phyloP scores from a whole-genome alignment of 2,329 filamentous ascomycete genomes.

The Microsporum audouinii region DNA sequence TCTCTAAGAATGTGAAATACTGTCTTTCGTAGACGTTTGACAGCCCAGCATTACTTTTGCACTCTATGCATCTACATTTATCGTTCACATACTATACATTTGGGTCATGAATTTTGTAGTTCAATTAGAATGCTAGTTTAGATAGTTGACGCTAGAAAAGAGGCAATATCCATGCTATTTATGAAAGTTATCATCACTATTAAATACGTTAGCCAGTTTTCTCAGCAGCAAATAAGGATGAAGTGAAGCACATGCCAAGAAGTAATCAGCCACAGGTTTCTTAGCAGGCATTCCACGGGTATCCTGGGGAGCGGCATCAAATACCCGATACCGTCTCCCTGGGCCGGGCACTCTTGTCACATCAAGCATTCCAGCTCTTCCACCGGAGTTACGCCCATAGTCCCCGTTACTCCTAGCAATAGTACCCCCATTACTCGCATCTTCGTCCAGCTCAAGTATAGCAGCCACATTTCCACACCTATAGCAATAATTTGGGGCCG shows the following conservation, averaged over 20 bases:
- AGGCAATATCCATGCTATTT: not conserved
- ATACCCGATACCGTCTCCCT: constrained; percentile 82
- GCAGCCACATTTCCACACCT: constrained; percentile 92
- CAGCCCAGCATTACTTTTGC: not conserved
- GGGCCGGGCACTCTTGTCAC: constrained; percentile 50
- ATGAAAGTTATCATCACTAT: not conserved
- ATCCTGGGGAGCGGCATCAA: constrained; percentile 93
- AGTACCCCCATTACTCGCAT: constrained; percentile 62
- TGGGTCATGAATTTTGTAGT: not conserved
- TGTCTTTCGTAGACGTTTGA: not conserved
- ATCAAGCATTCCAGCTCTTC: constrained; percentile 36
- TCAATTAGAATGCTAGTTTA: not conserved
- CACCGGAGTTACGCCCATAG: constrained; percentile 32
- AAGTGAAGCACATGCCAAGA: constrained; percentile 44
- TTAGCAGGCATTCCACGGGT: constrained; percentile 96
- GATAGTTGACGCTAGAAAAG: not conserved
- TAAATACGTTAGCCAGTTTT: not conserved
- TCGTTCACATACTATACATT: not conserved
- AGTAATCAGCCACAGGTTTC: constrained; percentile 96
- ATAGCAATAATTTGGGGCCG: constrained; percentile 93
- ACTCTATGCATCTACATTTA: not conserved
- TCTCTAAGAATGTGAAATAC: not conserved
- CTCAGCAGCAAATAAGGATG: not conserved
- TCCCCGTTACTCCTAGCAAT: constrained; percentile 51
- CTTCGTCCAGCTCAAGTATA: constrained; percentile 83